phyloP scores from a whole-genome alignment of 1,284 basidiomycete genomes.

The Trichosporon faecale region DNA sequence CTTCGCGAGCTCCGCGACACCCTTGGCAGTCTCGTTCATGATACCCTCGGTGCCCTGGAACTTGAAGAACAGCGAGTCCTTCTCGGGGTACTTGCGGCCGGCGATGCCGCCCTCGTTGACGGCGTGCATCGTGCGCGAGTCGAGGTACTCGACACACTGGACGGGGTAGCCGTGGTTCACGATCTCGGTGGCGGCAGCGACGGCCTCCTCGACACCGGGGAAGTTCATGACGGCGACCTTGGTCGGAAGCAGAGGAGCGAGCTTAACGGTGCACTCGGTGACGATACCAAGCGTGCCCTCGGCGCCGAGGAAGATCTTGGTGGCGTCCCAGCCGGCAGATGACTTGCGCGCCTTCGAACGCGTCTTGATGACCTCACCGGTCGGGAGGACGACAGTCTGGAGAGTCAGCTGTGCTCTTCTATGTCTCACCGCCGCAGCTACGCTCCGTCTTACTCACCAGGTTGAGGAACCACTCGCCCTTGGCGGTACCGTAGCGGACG shows the following conservation, averaged over 20 bases:
- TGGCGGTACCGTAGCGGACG: constrained; percentile 81
- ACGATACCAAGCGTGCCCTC: constrained; percentile 92
- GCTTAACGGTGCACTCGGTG: constrained; percentile 80
- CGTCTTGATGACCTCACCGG: constrained; percentile 90
- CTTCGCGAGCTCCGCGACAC: constrained; percentile 50
- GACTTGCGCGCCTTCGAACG: constrained; percentile 79
- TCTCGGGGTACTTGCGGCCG: constrained; percentile 62
- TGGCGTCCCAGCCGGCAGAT: constrained; percentile 84
- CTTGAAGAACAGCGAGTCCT: constrained; percentile 80
- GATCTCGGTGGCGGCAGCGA: constrained; percentile 61
- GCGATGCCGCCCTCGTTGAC: constrained; percentile 63
- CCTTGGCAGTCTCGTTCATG: constrained; percentile 14
- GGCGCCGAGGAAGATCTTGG: constrained; percentile 88
- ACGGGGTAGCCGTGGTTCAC: constrained; percentile 26
- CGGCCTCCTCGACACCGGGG: constrained; percentile 57
- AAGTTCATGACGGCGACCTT: constrained; percentile 57
- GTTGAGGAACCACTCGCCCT: constrained; percentile 79
- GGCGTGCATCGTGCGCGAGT: constrained; percentile 66
- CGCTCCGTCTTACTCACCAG: constrained; percentile 55
- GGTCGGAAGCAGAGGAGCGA: constrained; percentile 76
- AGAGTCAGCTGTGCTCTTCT: background rate
- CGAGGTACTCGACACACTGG: constrained; percentile 74
- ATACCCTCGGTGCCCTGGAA: constrained; percentile 61
- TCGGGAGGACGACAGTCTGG: constrained; percentile 78
- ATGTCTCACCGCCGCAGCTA: background rate